Evolutionary conservation across 805 yeast genomes (phyloP), one percentile per base, ranked within the genome.

Genomic region (Wickerhamomyces tratensis): DNA sequence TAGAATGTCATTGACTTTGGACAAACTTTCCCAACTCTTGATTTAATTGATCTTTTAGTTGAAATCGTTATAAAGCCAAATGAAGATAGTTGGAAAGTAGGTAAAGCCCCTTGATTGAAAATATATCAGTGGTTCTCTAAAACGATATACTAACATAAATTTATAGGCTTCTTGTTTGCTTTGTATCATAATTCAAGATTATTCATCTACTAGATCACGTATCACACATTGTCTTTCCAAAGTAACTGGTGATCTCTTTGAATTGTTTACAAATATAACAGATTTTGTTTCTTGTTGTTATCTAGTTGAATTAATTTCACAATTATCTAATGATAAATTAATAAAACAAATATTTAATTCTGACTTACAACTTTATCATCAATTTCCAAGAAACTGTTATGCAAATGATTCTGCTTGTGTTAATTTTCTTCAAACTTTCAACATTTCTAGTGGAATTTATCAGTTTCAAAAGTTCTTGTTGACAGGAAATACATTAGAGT

Each of bases 51-150:
- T 3, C 6, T 43, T 1, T 44, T 55, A 31, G 33, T 48, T 5
- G 41, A 47, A 0, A 49, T 47, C 26, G 40, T 41, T 9, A 12
- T 49, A 6, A n/a, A 39, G 5, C 31, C 27, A 9, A 42, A 42
- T 35, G 26, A 39, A 6, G 47, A 49, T 31, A 53, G 56, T 27
- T 56, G 60, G 60, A 56, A 54, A 41, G 59, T 56, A 30, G 7
- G n/a, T 35, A 31, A 6, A 29, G 11, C 20, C 20, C 20, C 20
- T 20, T 20, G 4, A 20, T 20, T 20, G 20, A 20, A 20, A 20
- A 20, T 20, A 20, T 20, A 20, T 20, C 20, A 20, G 4, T 20
- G 4, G 20, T 20, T 20, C 20, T 29, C 5, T 29, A 29, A 29
- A 29, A 29, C 5, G 31, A 31, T 31, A 11, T 31, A 31, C 34